Evolutionary conservation across 2,329 filamentous ascomycete genomes (phyloP).

Genomic region (Pseudocercospora fijiensis): DNA sequence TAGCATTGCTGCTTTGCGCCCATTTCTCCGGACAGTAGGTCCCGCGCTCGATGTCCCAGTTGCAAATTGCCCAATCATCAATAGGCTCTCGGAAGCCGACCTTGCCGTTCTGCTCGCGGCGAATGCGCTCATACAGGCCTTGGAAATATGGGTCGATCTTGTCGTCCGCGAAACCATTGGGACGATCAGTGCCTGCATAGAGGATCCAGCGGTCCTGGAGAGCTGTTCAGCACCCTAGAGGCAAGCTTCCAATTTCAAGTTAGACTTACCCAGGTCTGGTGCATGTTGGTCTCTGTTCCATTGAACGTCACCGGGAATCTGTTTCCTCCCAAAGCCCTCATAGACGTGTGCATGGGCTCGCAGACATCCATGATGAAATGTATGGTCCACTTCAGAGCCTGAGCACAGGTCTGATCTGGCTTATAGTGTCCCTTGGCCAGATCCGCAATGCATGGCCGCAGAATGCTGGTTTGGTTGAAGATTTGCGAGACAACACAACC

Average conservation of each 20-base stretch:
- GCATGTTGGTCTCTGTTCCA: conserved; percentile 38
- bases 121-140: conserved; percentile 40
- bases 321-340: conserved; percentile 42
- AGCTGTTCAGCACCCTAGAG: conserved; percentile 8
- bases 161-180: conserved; percentile 38
- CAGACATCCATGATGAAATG: conserved; percentile 46
- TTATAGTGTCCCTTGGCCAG: conserved; percentile 34
- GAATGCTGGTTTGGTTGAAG: conserved; percentile 44
- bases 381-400: conserved; percentile 45
- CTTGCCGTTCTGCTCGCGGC: conserved; percentile 26
- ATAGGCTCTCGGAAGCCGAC: conserved; percentile 38
- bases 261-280: conserved; percentile 35
- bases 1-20: conserved; percentile 43
- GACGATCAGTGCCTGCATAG: conserved; percentile 40
- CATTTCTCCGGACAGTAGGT: conserved; percentile 39
- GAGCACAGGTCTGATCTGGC: conserved; percentile 41
- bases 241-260: not conserved
- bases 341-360: conserved; percentile 45
- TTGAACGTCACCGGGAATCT: conserved; percentile 41
- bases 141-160: conserved; percentile 41
- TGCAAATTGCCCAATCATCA: conserved; percentile 40
- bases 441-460: conserved; percentile 39
- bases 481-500: conserved; percentile 46
- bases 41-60: conserved; percentile 4
- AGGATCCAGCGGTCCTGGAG: conserved; percentile 44